phyloP scores from a whole-genome alignment of 2,329 filamentous ascomycete species.

The Peltaster fructicola region DNA sequence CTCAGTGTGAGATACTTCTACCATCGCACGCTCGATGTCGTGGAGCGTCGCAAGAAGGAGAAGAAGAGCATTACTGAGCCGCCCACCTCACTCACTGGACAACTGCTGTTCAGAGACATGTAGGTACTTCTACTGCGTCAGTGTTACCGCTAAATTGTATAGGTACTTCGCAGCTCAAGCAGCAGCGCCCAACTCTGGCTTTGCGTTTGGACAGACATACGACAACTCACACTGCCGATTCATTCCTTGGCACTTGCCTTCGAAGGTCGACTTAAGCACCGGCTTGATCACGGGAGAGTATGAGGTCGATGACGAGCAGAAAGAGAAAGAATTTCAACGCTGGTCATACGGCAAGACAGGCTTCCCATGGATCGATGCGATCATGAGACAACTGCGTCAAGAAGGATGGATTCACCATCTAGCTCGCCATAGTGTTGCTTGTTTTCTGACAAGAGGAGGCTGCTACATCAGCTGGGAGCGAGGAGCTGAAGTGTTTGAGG shows the following conservation, averaged over 20 bases:
- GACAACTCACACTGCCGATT: constrained; percentile 53
- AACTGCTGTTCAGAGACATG: constrained; percentile 66
- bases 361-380: constrained; percentile 64
- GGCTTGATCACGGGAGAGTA: constrained; percentile 40
- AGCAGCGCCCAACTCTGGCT: constrained; percentile 44
- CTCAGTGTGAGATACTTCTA: constrained; percentile 56
- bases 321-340: constrained; percentile 47
- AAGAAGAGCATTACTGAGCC: constrained; percentile 34
- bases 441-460: constrained; percentile 62
- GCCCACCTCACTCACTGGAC: constrained; percentile 53
- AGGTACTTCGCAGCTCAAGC: constrained; percentile 68
- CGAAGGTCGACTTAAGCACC: constrained; percentile 34
- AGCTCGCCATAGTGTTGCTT: constrained; percentile 59
- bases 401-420: constrained; percentile 73
- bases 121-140: too few species aligned
- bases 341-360: constrained; percentile 55
- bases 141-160: too few species aligned
- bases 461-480: constrained; percentile 68
- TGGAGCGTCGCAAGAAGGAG: constrained; percentile 38
- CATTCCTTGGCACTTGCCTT: constrained; percentile 61
- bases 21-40: constrained; percentile 48
- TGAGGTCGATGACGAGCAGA: constrained; percentile 42
- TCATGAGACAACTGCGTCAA: constrained; percentile 54
- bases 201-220: constrained; percentile 44
- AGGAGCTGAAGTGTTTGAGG: constrained; percentile 61